phyloP scores from a whole-genome alignment of 2,329 filamentous ascomycete species.

The Pseudocercospora cruenta region DNA sequence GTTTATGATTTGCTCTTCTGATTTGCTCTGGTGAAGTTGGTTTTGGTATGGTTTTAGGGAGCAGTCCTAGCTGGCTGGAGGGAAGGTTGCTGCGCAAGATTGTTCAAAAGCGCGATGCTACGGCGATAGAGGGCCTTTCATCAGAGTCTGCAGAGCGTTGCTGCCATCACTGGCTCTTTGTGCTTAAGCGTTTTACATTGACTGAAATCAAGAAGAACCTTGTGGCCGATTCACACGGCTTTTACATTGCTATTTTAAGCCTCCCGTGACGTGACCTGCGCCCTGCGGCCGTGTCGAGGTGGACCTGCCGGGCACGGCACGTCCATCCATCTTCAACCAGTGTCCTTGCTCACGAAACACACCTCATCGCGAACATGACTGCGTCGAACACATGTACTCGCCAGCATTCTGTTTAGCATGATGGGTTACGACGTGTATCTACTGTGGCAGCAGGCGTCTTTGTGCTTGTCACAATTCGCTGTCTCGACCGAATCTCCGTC shows the following conservation, averaged over 20 bases:
- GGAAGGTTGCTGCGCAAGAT: background rate
- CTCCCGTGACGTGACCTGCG: background rate
- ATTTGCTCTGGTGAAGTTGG: background rate
- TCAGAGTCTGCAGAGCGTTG: background rate
- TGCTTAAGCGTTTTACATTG: background rate
- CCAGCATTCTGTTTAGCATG: background rate
- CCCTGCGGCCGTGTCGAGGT: background rate
- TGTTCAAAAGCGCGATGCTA: background rate
- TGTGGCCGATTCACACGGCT: background rate
- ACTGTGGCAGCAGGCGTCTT: too few species aligned
- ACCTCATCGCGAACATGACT: too few species aligned
- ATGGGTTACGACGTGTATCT: too few species aligned
- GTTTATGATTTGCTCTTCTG: background rate
- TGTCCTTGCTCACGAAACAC: background rate
- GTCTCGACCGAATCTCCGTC: too few species aligned
- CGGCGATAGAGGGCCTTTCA: background rate
- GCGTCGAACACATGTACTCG: too few species aligned
- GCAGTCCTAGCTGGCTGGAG: background rate
- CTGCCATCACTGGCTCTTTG: background rate
- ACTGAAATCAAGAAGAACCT: background rate
- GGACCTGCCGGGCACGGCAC: background rate
- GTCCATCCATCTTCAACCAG: background rate
- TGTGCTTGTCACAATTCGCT: too few species aligned
- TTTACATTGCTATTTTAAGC: background rate
- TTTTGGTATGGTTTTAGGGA: background rate